phyloP scores from a whole-genome alignment of 2,329 filamentous ascomycete species.

The Onygenales sp. region DNA sequence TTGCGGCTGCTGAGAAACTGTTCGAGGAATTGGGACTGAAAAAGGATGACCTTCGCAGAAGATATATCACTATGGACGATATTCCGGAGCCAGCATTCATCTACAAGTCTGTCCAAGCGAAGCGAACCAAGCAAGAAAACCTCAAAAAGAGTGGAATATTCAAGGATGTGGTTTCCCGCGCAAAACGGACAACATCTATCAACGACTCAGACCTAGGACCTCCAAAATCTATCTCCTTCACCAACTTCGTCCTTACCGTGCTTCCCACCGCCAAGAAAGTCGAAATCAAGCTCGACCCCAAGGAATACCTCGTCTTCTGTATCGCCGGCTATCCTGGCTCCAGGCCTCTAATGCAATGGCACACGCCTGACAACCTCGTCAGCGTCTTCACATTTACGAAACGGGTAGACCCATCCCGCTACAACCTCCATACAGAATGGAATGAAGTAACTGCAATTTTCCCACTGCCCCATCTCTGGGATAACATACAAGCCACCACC shows the following conservation, averaged over 20 bases:
- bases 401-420: background rate
- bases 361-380: background rate
- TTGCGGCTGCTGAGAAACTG: background rate
- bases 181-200: background rate
- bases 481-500: background rate
- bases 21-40: constrained; percentile 1
- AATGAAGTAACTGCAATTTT: background rate
- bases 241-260: background rate
- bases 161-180: background rate
- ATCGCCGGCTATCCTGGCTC: background rate
- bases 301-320: background rate
- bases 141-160: background rate
- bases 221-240: constrained; percentile 1
- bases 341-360: constrained; percentile 1
- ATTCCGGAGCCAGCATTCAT: background rate
- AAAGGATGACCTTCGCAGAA: background rate
- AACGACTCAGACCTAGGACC: background rate
- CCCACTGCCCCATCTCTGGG: background rate
- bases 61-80: background rate
- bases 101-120: background rate
- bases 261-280: background rate
- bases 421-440: background rate
- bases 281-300: background rate
- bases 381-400: background rate
- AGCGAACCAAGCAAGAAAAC: background rate